Evolutionary conservation across 805 yeast genomes (phyloP), one percentile per base, ranked within the genome.

Genomic region (Cyberlindnera veronae): DNA sequence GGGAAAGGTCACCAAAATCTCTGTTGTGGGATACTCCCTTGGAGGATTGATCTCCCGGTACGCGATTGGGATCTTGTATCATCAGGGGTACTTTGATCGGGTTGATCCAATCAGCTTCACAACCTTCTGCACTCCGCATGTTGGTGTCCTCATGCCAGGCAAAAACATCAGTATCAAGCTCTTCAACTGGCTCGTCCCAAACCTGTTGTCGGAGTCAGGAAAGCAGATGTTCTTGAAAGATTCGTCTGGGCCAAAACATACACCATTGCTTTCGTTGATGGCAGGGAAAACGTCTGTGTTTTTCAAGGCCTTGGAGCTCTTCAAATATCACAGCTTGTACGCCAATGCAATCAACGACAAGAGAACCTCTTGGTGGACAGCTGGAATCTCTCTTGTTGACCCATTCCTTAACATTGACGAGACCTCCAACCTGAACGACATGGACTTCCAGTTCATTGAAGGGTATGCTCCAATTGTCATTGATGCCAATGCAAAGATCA

Each of bases 1-100:
- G 12, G 61, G 57, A n/a, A 50, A 44, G 13, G 86, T 87, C 10
- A 67, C 69, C n/a, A 74, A 79, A 50, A 68, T 89, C 41, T 83
- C 95, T 24, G 66, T 89, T 20, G 73, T 83, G 3, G 95, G 96
- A 2, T 89, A 87, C 59, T 84, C 95, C 0, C 63, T 89, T 34
- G 96, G 96, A 6, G 96, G 96, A 0, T 64, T 89, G 35, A 79
- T 89, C 39, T 69, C 86, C 2, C 66, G 96, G 31, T 87, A 84
- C 57, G 82, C 88, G 16, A 67, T 86, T 26, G 96, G 96, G 1
- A 63, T 81, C 13, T 66, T 89, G 41, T 67, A 77, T 48, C 69
- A 70, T 26, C 70, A 72, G 49, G 72, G 72, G 5, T 67, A 68
- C 43, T 84, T 81, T 58, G 69, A 72, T 16, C 52, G 57, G 4